These are phyloP conservation scores for Rhododendron henanense DNA, from an alignment of 148 eudicot genomes.

Conservation along the genomic window DNA sequence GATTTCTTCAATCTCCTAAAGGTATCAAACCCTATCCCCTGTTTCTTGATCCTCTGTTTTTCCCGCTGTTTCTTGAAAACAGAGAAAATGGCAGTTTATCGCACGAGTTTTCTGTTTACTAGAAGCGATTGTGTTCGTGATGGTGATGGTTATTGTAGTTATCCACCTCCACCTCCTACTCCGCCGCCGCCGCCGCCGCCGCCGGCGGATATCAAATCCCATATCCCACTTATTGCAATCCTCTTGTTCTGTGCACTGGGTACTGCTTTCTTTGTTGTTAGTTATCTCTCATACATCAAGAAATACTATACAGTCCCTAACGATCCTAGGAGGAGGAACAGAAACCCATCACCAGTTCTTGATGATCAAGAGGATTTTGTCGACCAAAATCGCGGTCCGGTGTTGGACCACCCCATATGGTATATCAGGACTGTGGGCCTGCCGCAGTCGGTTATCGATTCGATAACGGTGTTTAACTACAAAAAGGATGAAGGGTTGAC, in stretches of 20 bases:
- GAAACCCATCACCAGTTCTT: neutral
- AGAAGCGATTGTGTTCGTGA: accelerated
- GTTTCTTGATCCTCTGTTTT: neutral
- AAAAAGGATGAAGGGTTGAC: slow-evolving; percentile 32
- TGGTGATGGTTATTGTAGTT: neutral
- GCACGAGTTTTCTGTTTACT: neutral
- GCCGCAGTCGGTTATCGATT: slow-evolving; percentile 43
- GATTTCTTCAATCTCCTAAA: neutral
- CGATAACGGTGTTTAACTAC: slow-evolving; percentile 47
- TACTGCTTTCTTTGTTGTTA: slow-evolving; percentile 31
- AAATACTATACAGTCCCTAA: slow-evolving; percentile 9
- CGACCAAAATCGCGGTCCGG: slow-evolving; percentile 8
- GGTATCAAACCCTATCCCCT: neutral
- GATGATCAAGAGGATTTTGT: neutral
- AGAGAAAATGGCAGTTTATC: neutral
- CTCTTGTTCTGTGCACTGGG: slow-evolving; percentile 36
- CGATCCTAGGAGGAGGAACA: slow-evolving; percentile 10
- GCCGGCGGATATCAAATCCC: neutral
- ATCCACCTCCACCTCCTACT: neutral
- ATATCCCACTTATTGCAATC: slow-evolving; percentile 22
- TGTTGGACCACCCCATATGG: slow-evolving; percentile 53
- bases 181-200: slow-evolving; percentile 8
- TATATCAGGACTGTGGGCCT: slow-evolving; percentile 51
- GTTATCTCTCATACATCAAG: slow-evolving; percentile 28
- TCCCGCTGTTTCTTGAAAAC: neutral